Base-by-base conservation (phyloP, 139 green algal species). In the Yamagishiella unicocca region DNA sequence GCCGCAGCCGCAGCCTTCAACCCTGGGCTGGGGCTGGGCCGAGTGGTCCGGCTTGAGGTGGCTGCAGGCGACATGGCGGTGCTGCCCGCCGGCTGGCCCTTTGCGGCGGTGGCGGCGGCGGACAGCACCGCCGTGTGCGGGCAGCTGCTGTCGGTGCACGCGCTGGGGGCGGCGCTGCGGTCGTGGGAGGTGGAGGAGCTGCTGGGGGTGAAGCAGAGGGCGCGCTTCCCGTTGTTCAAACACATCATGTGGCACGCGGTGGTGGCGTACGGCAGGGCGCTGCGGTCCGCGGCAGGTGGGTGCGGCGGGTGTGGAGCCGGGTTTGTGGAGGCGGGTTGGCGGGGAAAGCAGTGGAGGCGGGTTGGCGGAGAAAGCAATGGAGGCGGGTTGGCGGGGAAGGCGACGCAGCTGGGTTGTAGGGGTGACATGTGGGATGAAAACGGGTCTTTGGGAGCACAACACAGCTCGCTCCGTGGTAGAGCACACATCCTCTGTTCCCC, bases 161-260 rank as follows among this genome's bases (percentile, higher is more conserved):
- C 31, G 33, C 43, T 89, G 67, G 73, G 58, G 17, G 75, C 82
- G n/a, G 43, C 71, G 46, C 68, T 90, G 54, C 43, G 58, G 31
- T 31, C 35, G 8, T 90, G 81, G 72, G 87, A 90, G 87, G 6
- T 90, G 42, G 79, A 87, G 79, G 79, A 90, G 50, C 53, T 87
- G 70, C 78, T 88, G 25, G 25, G 37, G 45, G 71, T 88, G 50
- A 84, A 85, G 45, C 85, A 90, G 31, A 27, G 82, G 25, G 54
- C 71, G 33, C 80, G 88, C 46, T 91, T 89, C 83, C 88, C 88
- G 46, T 45, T 77, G 64, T 91, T 91, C 77, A 76, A 70, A 19
- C 88, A 91, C 43, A 12, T 91, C 53, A 91, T 89, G 83, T 91
- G 88, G 88, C 83, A 89, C 50, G 53, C 83, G 35, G 88, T 83